Conservation (phyloP, 768 basidiomycete species). For the Pisolithus microcarpus region DNA sequence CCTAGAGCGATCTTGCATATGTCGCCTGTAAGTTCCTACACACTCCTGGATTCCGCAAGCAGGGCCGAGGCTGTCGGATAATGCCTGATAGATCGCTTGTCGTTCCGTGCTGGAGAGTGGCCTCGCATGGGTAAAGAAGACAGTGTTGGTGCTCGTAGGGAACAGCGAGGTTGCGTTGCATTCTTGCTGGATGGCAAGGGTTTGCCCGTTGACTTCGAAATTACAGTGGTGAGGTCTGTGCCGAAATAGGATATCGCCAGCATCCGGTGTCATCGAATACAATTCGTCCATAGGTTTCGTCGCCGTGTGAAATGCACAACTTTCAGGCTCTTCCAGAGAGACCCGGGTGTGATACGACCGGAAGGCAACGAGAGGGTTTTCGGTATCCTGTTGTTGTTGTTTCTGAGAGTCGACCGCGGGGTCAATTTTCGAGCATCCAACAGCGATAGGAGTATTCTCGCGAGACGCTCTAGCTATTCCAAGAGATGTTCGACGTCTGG, state of each 20-base stretch:
- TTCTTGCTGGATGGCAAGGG: conserved; percentile 7
- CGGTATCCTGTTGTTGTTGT: conserved; percentile 10
- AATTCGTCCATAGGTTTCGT: conserved; percentile 19
- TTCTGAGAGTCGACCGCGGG: conserved; percentile 3
- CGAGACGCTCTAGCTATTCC: conserved; percentile 25
- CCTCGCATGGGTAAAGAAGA: conserved; percentile 15
- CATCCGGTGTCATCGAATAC: conserved; percentile 20
- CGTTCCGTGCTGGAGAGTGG: conserved; percentile 41
- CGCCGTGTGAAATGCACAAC: conserved; percentile 10
- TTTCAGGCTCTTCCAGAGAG: conserved; percentile 4
- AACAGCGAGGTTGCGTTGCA: conserved; percentile 16
- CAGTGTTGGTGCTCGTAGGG: conserved; percentile 10
- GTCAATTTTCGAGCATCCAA: not conserved
- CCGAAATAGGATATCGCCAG: conserved; percentile 25
- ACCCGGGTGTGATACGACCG: not conserved
- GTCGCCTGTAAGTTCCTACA: conserved; percentile 43
- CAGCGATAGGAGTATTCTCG: conserved; percentile 10
- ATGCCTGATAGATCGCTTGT: conserved; percentile 41
- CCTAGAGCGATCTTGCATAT: conserved; percentile 43
- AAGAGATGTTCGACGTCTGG: conserved; percentile 16
- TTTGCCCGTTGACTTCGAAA: conserved; percentile 17
- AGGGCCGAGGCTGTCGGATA: conserved; percentile 43
- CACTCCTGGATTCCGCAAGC: conserved; percentile 42
- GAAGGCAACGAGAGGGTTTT: conserved; percentile 23
- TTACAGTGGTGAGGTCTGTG: conserved; percentile 24